These are phyloP conservation scores for Suhomyces wounanorum DNA, from an alignment of 1,139 yeast species.

Conservation along the genomic window DNA sequence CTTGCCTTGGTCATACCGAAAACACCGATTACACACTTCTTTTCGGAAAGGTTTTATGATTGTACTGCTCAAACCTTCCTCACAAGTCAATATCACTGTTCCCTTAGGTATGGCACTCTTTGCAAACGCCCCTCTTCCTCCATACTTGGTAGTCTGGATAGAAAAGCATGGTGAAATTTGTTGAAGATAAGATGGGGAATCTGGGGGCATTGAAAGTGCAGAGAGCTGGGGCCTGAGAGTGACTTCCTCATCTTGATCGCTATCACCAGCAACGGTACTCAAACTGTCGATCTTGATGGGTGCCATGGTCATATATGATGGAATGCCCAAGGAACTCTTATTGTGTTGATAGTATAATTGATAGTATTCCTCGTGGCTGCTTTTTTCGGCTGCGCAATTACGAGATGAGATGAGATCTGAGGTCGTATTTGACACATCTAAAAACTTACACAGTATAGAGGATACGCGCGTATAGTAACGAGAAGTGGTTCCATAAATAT, in stretches of 20 bases:
- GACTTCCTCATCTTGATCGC: neutral
- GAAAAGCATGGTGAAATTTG: conserved; percentile 34
- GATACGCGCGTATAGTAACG: too few relatives aligned
- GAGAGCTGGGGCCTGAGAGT: neutral
- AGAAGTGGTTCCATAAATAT: too few relatives aligned
- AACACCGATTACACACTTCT: conserved; percentile 66
- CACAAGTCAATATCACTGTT: conserved; percentile 43
- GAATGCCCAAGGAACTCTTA: too few relatives aligned
- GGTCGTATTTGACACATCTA: neutral
- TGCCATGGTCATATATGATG: neutral
- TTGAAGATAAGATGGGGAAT: conserved; percentile 1
- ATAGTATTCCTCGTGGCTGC: conserved; percentile 3
- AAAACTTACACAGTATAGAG: neutral
- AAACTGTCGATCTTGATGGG: conserved; percentile 5
- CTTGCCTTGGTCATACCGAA: conserved; percentile 50
- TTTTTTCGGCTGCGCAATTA: conserved; percentile 7
- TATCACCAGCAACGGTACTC: neutral
- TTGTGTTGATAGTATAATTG: neutral
- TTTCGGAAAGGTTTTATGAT: conserved; percentile 58
- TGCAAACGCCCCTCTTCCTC: conserved; percentile 72
- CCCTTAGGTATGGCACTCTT: conserved; percentile 37
- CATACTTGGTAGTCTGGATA: conserved; percentile 47
- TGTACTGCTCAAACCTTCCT: conserved; percentile 48
- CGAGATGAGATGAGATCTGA: conserved; percentile 10
- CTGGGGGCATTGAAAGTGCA: neutral